phyloP scores from a whole-genome alignment of 164 flowering plant species.

The Annona cherimola region DNA sequence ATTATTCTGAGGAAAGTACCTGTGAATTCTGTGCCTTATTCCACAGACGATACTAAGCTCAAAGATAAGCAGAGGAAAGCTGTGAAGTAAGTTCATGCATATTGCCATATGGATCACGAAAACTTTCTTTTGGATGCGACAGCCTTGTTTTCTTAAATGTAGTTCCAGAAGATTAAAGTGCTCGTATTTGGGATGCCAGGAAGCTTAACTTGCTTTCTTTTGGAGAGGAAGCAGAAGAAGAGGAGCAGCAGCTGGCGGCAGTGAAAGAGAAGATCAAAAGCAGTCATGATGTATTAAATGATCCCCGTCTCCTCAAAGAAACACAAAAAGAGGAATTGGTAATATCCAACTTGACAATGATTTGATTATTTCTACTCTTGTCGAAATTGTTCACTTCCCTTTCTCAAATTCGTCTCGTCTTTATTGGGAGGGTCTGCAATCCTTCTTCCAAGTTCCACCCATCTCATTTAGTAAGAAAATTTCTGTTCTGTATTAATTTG shows the following conservation, averaged over 20 bases:
- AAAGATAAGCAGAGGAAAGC: conserved; percentile 66
- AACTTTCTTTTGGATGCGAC: not conserved
- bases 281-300: conserved; percentile 93
- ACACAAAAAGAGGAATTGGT: conserved; percentile 43
- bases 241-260: conserved; percentile 75
- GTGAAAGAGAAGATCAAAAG: conserved; percentile 76
- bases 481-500: too few relatives aligned
- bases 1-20: conserved; percentile 59
- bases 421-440: too few relatives aligned
- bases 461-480: too few relatives aligned
- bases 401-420: too few relatives aligned
- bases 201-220: conserved; percentile 92
- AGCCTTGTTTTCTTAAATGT: not conserved
- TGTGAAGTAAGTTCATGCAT: conserved; percentile 56
- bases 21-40: conserved; percentile 27
- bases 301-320: conserved; percentile 87
- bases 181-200: conserved; percentile 31
- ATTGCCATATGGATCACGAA: not conserved
- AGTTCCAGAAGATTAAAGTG: too few relatives aligned
- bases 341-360: conserved; percentile 1
- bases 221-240: conserved; percentile 98
- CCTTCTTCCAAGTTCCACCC: too few relatives aligned
- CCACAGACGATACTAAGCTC: conserved; percentile 34
- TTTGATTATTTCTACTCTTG: not conserved
- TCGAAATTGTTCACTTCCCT: too few relatives aligned